These are phyloP conservation scores for Pichia ethanolica DNA, from an alignment of 805 yeast species.

Conservation along the genomic window DNA sequence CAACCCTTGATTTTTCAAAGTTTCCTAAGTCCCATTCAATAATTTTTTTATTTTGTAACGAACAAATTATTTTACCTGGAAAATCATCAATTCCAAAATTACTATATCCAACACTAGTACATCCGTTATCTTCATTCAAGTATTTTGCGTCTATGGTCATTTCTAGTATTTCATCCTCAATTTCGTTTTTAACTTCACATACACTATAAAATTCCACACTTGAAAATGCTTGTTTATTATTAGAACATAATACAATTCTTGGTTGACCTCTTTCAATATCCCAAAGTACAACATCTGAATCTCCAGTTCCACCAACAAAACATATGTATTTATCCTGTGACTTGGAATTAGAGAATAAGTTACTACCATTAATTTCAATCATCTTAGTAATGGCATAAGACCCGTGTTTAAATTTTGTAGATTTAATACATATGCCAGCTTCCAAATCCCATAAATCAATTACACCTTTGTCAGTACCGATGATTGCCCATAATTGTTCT, in stretches of 20 bases:
- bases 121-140: conserved; percentile 17
- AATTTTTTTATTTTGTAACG: conserved; percentile 18
- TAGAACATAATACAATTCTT: conserved; percentile 22
- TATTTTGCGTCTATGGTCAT: conserved; percentile 8
- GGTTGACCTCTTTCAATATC: conserved; percentile 62
- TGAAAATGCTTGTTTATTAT: conserved; percentile 15
- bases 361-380: conserved; percentile 32
- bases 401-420: conserved; percentile 47
- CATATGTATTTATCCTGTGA: conserved; percentile 39
- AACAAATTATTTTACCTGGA: conserved; percentile 12
- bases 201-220: conserved; percentile 22
- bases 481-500: conserved; percentile 50
- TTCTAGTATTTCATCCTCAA: conserved; percentile 20
- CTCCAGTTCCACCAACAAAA: conserved; percentile 62
- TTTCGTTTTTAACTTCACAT: conserved; percentile 17
- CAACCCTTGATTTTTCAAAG: conserved; percentile 26
- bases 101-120: conserved; percentile 18
- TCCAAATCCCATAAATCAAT: conserved; percentile 78
- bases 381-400: conserved; percentile 43
- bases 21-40: conserved; percentile 34
- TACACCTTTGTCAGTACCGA: conserved; percentile 72
- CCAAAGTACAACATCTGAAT: conserved; percentile 62
- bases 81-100: conserved; percentile 4
- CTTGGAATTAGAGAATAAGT: conserved; percentile 24
- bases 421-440: conserved; percentile 50